Evolutionary conservation across 164 flowering plant species (phyloP), one percentile per base, ranked within the genome.

Genomic region (Vitis amurensis): DNA sequence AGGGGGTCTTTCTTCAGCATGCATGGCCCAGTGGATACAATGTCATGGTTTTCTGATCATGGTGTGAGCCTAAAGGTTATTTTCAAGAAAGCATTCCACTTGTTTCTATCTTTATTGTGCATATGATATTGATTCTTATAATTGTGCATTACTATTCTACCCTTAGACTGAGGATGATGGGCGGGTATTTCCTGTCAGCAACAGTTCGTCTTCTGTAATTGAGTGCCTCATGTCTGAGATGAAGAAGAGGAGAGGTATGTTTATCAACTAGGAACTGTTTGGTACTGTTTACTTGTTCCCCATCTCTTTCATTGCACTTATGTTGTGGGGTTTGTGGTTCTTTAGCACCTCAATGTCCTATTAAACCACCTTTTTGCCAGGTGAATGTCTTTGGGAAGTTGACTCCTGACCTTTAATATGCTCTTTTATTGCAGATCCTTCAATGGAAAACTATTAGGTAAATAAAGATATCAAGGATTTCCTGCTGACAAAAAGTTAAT

Each of bases 11-110:
- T 95, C 79, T 95, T 95, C 79, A 76, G 73, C 68, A 72, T 70
- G 70, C 99, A 95, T 71, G 87, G 97, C 44, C 99, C 99, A 27
- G 57, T 66, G 66, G 98, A 95, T 83, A 95, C 99, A 3, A 92
- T 95, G 90, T 81, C 95, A 30, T 95, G 99, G 99, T 95, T 95
- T 76, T 74, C 87, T 69, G 86, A 91, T 65, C 96, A 81, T 74
- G 98, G 98, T 1, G 94, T 92, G 50, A 81, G 84, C 60, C 87
- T 95, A 57, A 95, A 95, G 97, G 99, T 92, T 72, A 64, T 73
- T 55, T 63, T 12, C 5, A 55, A 30, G 48, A 51, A 62, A 31
- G 16, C 37, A 9, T 31, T 12, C 50, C 66, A 50, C 16, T 71
- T 80, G 1, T 68, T 50, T 71, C 53, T 44, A 52, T 63, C 55